A percentile compares a stretch with the other conserved stretches of the same genome.
These are phyloP conservation scores for Aspergillus asperescens DNA, from an alignment of 495 filamentous ascomycete species.

Conservation along the genomic window DNA sequence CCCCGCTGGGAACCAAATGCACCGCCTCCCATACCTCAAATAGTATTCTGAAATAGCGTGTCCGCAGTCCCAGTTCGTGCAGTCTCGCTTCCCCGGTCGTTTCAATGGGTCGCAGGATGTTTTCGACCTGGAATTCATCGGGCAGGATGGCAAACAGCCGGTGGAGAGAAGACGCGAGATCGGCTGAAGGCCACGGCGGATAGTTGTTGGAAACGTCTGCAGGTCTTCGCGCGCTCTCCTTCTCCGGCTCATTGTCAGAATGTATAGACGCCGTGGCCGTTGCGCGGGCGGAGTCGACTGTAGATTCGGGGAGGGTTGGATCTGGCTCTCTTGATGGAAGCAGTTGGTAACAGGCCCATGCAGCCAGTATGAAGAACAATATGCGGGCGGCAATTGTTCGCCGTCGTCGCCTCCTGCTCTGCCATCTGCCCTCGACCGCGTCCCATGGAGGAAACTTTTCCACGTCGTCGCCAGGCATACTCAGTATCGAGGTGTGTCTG, in stretches of 20 bases:
- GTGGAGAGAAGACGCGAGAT: background rate
- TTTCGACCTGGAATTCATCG: conserved; percentile 6
- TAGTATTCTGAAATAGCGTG: conserved; percentile 15
- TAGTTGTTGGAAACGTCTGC: background rate
- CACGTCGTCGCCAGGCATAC: conserved; percentile 1
- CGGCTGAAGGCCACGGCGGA: background rate
- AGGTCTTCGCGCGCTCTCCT: background rate
- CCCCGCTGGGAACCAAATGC: conserved; percentile 9
- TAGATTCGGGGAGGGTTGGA: background rate
- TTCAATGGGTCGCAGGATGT: conserved; percentile 10
- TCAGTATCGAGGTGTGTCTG: too few species aligned
- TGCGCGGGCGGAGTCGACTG: too few species aligned
- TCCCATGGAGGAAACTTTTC: background rate
- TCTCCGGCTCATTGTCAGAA: too few species aligned
- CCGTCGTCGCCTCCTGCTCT: background rate
- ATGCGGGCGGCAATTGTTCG: background rate
- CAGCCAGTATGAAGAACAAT: background rate
- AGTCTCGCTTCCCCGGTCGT: conserved; percentile 15
- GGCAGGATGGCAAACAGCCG: background rate
- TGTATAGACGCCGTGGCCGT: too few species aligned
- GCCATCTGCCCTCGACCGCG: background rate
- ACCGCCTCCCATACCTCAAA: conserved; percentile 18
- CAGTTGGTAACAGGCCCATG: background rate
- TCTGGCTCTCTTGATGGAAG: too few species aligned
- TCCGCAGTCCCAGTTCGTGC: conserved; percentile 18